Evolutionary conservation across 495 filamentous ascomycete species (phyloP).

Genomic region (Clavariopsis aquatica): DNA sequence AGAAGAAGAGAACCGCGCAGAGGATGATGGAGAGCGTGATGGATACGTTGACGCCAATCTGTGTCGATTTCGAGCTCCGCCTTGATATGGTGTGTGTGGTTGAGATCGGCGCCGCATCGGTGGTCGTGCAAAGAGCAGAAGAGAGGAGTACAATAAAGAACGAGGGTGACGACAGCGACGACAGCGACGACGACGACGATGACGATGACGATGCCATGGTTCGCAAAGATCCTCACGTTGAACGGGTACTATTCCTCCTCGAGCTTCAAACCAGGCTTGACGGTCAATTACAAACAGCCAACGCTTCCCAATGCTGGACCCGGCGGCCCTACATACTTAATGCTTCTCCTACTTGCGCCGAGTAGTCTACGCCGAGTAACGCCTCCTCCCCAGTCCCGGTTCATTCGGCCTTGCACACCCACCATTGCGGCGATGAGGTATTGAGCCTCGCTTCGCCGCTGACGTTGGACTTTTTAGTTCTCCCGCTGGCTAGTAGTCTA

Average conservation of each 20-base stretch:
- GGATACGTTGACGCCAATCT: conserved; percentile 2
- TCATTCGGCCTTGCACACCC: neutral
- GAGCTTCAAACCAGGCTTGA: neutral
- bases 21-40: conserved; percentile 2
- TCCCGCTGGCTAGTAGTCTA: too few relatives aligned
- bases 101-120: neutral
- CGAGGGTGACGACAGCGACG: neutral
- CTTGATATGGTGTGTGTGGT: neutral
- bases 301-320: neutral
- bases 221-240: neutral
- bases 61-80: neutral
- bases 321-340: neutral
- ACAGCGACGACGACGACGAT: neutral
- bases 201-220: neutral
- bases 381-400: neutral
- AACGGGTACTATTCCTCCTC: neutral
- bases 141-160: neutral
- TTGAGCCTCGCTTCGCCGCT: neutral
- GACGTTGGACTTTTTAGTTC: too few relatives aligned
- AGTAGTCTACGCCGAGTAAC: neutral
- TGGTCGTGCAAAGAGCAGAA: neutral
- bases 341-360: neutral
- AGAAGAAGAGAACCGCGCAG: conserved; percentile 13
- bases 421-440: neutral
- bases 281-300: neutral